Evolutionary conservation across 345 rosid genomes (phyloP).

Genomic region (Citrus unshiu): DNA sequence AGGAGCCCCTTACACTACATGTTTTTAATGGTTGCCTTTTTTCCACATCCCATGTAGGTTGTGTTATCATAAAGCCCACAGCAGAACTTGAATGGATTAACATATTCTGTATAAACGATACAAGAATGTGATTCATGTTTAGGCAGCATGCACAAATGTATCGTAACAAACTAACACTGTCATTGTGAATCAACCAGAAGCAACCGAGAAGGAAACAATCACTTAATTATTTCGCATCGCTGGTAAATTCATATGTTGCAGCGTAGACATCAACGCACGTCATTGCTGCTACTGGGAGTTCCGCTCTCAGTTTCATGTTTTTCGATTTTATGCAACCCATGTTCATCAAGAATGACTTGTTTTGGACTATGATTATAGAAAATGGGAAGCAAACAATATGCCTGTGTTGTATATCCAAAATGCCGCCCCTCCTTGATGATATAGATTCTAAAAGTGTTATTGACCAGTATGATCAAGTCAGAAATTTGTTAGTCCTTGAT

Average conservation of each 20-base stretch:
- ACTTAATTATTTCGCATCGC: constrained; percentile 57
- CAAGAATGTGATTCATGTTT: not conserved
- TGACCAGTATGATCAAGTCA: not conserved
- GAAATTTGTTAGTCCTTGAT: not conserved
- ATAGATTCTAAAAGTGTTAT: constrained; percentile 30
- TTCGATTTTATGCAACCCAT: constrained; percentile 74
- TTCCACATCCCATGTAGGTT: constrained; percentile 56
- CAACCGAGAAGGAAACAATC: not conserved
- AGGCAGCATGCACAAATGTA: not conserved
- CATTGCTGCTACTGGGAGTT: constrained; percentile 61
- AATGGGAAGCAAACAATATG: constrained; percentile 82
- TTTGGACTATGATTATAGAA: no score
- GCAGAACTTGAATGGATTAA: constrained; percentile 51
- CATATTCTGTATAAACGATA: constrained; percentile 30
- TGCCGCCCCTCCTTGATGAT: constrained; percentile 52
- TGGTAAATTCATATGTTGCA: constrained; percentile 68
- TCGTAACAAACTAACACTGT: not conserved
- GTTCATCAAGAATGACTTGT: constrained; percentile 57
- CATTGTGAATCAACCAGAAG: not conserved
- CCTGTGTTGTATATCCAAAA: constrained; percentile 81
- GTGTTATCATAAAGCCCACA: constrained; percentile 48
- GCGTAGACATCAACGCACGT: constrained; percentile 72
- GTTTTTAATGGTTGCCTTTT: constrained; percentile 32
- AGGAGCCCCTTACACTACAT: constrained; percentile 35
- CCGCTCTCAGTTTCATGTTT: constrained; percentile 55